Evolutionary conservation across 225 moss, liverwort and hornwort genomes (phyloP), one percentile per base, ranked within the genome.

Genomic region (Pseudisothecium myosuroides): DNA sequence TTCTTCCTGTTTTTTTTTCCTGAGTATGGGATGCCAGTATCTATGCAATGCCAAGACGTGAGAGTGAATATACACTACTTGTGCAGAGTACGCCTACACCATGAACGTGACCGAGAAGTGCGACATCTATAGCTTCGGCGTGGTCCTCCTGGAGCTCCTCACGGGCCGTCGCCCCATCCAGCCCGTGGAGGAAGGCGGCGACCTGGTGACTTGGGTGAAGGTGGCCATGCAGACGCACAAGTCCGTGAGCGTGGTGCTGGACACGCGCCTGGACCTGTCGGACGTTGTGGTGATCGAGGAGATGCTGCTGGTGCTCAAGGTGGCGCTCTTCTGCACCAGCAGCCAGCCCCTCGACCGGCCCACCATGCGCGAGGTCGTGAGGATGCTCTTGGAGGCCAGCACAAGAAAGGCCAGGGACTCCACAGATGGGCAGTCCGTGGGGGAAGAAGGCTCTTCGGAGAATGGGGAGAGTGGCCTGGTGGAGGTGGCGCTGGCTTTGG

Each of bases 81-180:
- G 87, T 93, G 94, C 93, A 95, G 95, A 95, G 90, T 95, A 95
- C 75, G 93, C 91, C 50, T 95, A 94, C 77, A 94, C 95, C 28
- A 93, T 94, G 94, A 94, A 94, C 76, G 94, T 95, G 34, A 95
- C 94, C 13, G 93, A 94, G 92, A 95, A 95, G 92, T 93, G 94
- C 36, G 95, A 95, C 88, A 93, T 95, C 45, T 95, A 95, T 91
- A 95, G 95, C 84, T 95, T 95, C 73, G 95, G 95, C 47, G 95
- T 95, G 49, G 95, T 95, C 60, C 87, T 95, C 59, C 94, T 95
- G 52, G 95, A 95, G 93, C 83, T 95, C 76, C 90, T 95, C 37
- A 95, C 94, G 39, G 95, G 95, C 34, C 90, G 93, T 88, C 93
- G 90, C 77, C 93, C 95, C 31, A 85, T 95, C 55, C 94, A 93